Evolutionary conservation across 192 early-diverging fungal species (phyloP), one percentile per base, ranked within the genome.

Genomic region (Backusella liffmaniae): DNA sequence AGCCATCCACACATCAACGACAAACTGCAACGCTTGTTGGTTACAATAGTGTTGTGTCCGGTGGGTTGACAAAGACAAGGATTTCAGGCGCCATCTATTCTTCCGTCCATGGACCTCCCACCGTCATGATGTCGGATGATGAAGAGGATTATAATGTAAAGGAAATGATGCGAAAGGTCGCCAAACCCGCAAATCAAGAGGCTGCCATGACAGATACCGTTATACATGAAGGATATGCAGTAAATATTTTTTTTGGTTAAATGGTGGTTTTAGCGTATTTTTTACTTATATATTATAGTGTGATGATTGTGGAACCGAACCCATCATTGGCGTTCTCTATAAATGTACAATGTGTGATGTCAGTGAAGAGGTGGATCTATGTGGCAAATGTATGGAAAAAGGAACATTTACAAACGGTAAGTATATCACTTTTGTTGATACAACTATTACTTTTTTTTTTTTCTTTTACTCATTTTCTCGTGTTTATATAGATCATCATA

Each of bases 281-380:
- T 39, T 82, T 72, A 67, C 79, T 13, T 80, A 83, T 32, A 32
- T 30, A 30, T 66, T 56, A 79, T 80, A 91, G 81, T 94, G 92
- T 78, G 90, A 92, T 82, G 82, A 86, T 21, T 94, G 92, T 77
- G 84, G 87, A 23, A 84, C 88, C 10, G 92, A 94, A 67, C 92
- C 92, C 5, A 92, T 94, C 67, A 81, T 94, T 16, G 92, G 92
- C 21, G 82, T 88, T 21, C 87, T 90, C 3, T 92, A 91, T 79
- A 88, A 90, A 62, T 94, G 92, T 62, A 76, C 83, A 39, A 84
- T 89, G 29, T 94, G 92, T 76, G 86, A 86, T 30, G 84, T 85
- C 7, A 84, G 85, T 16, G 87, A 88, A 71, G 83, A 89, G 39
- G 88, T 91, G 18, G 92, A 92, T 80, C 62, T 94, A 53, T 94